A percentile compares a stretch with the other conserved stretches of the same genome.
Conservation (phyloP, 495 filamentous ascomycete genomes). For the Aspergillus mulundensis region DNA sequence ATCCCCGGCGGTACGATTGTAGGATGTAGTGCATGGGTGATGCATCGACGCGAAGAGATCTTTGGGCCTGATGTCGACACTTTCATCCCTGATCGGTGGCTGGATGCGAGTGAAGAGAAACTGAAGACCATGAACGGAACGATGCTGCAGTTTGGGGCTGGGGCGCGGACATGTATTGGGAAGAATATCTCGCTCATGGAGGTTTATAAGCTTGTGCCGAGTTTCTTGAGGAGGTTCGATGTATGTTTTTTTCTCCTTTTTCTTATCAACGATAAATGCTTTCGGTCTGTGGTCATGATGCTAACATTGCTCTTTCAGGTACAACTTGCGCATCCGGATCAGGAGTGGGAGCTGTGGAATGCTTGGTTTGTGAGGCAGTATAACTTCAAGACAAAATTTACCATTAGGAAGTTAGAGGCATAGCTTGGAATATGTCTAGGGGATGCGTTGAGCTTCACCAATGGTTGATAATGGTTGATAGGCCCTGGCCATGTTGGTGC, state of each 20-base stretch:
- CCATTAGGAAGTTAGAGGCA: not conserved
- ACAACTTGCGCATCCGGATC: constrained; percentile 11
- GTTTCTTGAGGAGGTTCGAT: constrained; percentile 65
- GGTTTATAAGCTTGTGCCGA: constrained; percentile 76
- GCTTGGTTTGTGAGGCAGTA: constrained; percentile 35
- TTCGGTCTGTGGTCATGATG: constrained; percentile 52
- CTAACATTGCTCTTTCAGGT: constrained; percentile 4
- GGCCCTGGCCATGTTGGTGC: too few species aligned
- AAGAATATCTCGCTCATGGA: constrained; percentile 75
- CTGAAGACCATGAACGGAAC: constrained; percentile 54
- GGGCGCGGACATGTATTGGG: constrained; percentile 61
- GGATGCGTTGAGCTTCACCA: too few species aligned
- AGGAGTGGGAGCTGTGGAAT: constrained; percentile 22
- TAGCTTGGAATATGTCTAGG: not conserved
- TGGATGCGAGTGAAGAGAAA: constrained; percentile 36
- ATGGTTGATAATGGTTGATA: too few species aligned
- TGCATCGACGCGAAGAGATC: constrained; percentile 53
- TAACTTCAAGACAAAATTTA: constrained; percentile 13
- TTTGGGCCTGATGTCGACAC: constrained; percentile 57
- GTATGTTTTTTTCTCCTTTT: constrained; percentile 40
- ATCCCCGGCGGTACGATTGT: constrained; percentile 62
- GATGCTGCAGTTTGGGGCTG: constrained; percentile 65
- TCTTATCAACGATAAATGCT: constrained; percentile 19
- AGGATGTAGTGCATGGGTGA: constrained; percentile 52
- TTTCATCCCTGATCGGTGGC: constrained; percentile 59